Evolutionary conservation across 2,329 filamentous ascomycete species (phyloP).

Genomic region (Ilyonectria robusta): DNA sequence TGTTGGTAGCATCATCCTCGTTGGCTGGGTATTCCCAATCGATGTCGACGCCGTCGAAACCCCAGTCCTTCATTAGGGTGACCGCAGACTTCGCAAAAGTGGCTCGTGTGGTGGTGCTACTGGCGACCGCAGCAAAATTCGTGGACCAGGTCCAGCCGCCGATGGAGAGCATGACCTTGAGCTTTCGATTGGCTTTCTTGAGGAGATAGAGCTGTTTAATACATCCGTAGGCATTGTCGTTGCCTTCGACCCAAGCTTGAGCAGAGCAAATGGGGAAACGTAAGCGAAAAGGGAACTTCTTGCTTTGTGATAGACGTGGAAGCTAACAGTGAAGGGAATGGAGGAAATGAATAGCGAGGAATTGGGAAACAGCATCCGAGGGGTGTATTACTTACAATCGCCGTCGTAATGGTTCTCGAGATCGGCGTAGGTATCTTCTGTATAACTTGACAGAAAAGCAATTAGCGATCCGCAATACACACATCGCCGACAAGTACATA

Average conservation of each 20-base stretch:
- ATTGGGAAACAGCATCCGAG: no score
- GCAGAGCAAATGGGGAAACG: no score
- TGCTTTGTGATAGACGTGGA: no score
- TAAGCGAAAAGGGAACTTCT: no score
- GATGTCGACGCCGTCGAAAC: conserved; percentile 56
- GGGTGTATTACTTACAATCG: conserved; percentile 29
- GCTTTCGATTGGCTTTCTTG: conserved; percentile 81
- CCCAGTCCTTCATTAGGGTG: conserved; percentile 77
- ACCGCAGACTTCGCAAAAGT: conserved; percentile 80
- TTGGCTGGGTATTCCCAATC: conserved; percentile 56
- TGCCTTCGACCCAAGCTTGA: conserved; percentile 62
- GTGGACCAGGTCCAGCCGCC: conserved; percentile 87
- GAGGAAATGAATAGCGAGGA: no score
- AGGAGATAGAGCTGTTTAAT: conserved; percentile 82
- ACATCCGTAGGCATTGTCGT: conserved; percentile 81
- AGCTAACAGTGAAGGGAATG: no score
- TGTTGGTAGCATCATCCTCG: conserved; percentile 56
- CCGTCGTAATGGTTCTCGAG: conserved; percentile 37
- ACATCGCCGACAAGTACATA: conserved; percentile 53
- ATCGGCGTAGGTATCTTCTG: conserved; percentile 36
- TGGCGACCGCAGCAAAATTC: conserved; percentile 78
- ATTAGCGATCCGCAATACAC: no score
- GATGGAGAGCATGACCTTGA: conserved; percentile 83
- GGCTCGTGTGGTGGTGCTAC: conserved; percentile 67
- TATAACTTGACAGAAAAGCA: conserved; percentile 12